A percentile compares a stretch with the other conserved stretches of the same genome.
Evolutionary conservation across 345 rosid genomes (phyloP).

Genomic region (Corymbia maculata): DNA sequence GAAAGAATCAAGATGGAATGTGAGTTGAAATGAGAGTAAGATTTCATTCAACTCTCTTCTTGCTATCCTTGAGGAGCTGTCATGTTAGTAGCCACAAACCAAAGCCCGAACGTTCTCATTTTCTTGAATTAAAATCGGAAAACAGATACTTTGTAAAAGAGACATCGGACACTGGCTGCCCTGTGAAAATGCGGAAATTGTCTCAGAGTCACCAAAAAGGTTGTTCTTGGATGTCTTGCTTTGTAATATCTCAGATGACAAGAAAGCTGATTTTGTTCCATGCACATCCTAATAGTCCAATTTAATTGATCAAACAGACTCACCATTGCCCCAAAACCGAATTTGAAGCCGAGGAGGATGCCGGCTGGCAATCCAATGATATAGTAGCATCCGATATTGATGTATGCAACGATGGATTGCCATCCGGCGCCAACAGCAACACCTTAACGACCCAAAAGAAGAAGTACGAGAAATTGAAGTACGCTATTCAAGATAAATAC

Average conservation of each 20-base stretch:
- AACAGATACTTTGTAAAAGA: background rate
- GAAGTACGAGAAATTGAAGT: background rate
- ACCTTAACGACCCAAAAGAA: slow-evolving; percentile 23
- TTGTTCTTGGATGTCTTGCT: background rate
- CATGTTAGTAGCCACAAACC: background rate
- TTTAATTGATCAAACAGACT: background rate
- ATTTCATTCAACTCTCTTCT: background rate
- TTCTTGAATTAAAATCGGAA: background rate
- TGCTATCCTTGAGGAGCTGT: background rate
- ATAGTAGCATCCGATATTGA: slow-evolving; percentile 75
- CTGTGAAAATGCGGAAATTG: background rate
- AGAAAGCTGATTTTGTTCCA: background rate
- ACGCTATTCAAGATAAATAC: background rate
- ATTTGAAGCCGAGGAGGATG: slow-evolving; percentile 69
- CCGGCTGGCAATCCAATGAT: slow-evolving; percentile 79
- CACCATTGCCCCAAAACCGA: slow-evolving; percentile 61
- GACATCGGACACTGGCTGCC: background rate
- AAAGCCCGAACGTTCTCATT: background rate
- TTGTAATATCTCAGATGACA: background rate
- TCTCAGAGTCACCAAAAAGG: background rate
- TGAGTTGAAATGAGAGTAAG: background rate
- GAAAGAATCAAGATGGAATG: background rate
- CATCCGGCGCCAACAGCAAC: slow-evolving; percentile 97
- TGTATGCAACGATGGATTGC: slow-evolving; percentile 73
- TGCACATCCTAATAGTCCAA: background rate